These are phyloP conservation scores for Xylaria sp. DNA, from an alignment of 2,329 filamentous ascomycete species.

Conservation along the genomic window DNA sequence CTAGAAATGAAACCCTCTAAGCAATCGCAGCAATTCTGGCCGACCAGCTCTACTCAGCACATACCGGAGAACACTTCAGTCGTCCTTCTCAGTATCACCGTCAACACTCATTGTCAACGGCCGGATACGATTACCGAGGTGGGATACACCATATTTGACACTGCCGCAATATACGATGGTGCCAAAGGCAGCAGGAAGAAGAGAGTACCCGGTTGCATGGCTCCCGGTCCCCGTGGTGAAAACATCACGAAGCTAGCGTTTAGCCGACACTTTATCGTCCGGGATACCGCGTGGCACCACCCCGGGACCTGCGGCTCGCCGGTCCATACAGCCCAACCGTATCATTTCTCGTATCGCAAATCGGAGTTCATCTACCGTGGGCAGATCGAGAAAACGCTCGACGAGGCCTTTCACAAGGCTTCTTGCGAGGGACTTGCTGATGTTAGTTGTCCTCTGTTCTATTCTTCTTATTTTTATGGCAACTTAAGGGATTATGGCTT, in stretches of 20 bases:
- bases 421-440: neutral
- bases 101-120: slow-evolving; percentile 28
- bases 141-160: slow-evolving; percentile 35
- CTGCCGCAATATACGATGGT: slow-evolving; percentile 21
- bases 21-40: slow-evolving; percentile 30
- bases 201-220: slow-evolving; percentile 16
- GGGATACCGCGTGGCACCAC: slow-evolving; percentile 34
- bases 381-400: slow-evolving; percentile 6
- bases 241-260: slow-evolving; percentile 24
- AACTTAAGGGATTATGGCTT: neutral
- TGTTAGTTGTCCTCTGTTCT: neutral
- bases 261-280: slow-evolving; percentile 32
- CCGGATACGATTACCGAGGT: slow-evolving; percentile 26
- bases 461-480: neutral
- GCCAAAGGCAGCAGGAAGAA: neutral
- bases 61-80: slow-evolving; percentile 7
- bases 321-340: slow-evolving; percentile 32
- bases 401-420: slow-evolving; percentile 22
- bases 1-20: slow-evolving; percentile 27
- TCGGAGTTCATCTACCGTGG: slow-evolving; percentile 12
- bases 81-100: slow-evolving; percentile 31
- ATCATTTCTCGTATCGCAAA: slow-evolving; percentile 35
- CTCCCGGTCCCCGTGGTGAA: slow-evolving; percentile 29
- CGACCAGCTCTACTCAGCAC: neutral
- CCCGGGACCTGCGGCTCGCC: slow-evolving; percentile 24